Base-by-base conservation (phyloP, 441 rosid genomes). In the Gossypium schwendimanii region DNA sequence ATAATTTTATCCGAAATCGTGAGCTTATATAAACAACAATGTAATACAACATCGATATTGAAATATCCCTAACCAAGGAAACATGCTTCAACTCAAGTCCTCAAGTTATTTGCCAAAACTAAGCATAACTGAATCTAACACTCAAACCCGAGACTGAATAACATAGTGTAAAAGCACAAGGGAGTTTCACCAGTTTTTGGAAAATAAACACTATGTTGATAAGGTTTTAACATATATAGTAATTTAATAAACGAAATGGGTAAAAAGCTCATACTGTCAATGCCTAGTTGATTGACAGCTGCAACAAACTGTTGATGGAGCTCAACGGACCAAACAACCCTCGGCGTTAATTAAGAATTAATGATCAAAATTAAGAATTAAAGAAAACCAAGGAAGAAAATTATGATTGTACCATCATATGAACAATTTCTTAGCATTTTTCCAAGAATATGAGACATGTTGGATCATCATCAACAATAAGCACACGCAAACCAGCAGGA, bases 321-420 rank as follows among this genome's bases (percentile, higher is more conserved):
- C 65, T 94, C 97, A 47, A 90, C 94, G 0, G 97, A 90, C 98
- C 98, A 94, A 76, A 90, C 97, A 33, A 94, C 97, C 2, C 98
- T 86, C 0, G 95, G 95, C 76, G 92, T 94, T 91, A 36, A 71
- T n/a, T 39, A 54, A 1, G 39, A 36, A 54, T 31, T 53, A 3
- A 36, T 61, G 21, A 23, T 60, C 45, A 21, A 62, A 18, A 73
- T 6, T 9, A 10, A 71, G 44, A 11, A 21, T 6, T 18, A 39
- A 28, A 55, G 36, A 14, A 5, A 63, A 79, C 33, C 61, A 39
- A 14, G 69, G 24, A 7, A 44, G 50, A 73, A 72, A 65, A 41
- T 20, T 6, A 0, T 14, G 39, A 8, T 31, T 17, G 0, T 68
- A 93, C 98, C 98, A 73, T 88, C 87, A 73, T 94, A 94, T 50